Evolutionary conservation across 2,329 filamentous ascomycete species (phyloP).

Genomic region (Sarocladiaceae sp.): DNA sequence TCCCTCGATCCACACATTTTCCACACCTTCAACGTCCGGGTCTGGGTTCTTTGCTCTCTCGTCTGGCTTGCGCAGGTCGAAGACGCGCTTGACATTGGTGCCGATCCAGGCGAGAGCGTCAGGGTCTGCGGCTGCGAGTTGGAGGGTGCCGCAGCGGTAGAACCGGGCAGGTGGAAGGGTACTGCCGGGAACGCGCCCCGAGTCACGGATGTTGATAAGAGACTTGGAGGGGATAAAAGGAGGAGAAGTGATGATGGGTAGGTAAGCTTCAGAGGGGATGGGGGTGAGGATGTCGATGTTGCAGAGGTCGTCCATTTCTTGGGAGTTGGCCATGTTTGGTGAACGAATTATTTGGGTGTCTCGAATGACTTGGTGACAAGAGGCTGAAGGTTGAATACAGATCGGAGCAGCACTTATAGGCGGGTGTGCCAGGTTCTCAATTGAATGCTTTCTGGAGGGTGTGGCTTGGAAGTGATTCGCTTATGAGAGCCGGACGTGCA

Average conservation of each 20-base stretch:
- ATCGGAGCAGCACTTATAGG: too few species aligned
- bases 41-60: slow-evolving; percentile 39
- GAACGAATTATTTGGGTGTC: too few species aligned
- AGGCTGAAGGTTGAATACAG: too few species aligned
- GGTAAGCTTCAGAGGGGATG: slow-evolving; percentile 30
- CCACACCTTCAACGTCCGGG: slow-evolving; percentile 36
- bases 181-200: slow-evolving; percentile 38
- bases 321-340: slow-evolving; percentile 12
- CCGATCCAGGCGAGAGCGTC: slow-evolving; percentile 29
- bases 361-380: too few species aligned
- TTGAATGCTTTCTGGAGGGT: too few species aligned
- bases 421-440: too few species aligned
- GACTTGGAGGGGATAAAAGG: slow-evolving; percentile 41
- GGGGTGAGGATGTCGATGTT: slow-evolving; percentile 33
- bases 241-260: slow-evolving; percentile 28
- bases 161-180: slow-evolving; percentile 33
- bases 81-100: slow-evolving; percentile 35
- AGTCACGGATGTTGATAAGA: slow-evolving; percentile 46
- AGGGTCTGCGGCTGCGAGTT: slow-evolving; percentile 21
- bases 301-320: slow-evolving; percentile 29
- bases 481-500: too few species aligned
- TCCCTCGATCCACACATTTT: slow-evolving; percentile 35
- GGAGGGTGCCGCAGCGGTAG: slow-evolving; percentile 42
- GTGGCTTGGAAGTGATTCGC: too few species aligned
- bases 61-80: slow-evolving; percentile 41